Base-by-base conservation (phyloP, 2,329 filamentous ascomycete species). In the Alternaria viburni region DNA sequence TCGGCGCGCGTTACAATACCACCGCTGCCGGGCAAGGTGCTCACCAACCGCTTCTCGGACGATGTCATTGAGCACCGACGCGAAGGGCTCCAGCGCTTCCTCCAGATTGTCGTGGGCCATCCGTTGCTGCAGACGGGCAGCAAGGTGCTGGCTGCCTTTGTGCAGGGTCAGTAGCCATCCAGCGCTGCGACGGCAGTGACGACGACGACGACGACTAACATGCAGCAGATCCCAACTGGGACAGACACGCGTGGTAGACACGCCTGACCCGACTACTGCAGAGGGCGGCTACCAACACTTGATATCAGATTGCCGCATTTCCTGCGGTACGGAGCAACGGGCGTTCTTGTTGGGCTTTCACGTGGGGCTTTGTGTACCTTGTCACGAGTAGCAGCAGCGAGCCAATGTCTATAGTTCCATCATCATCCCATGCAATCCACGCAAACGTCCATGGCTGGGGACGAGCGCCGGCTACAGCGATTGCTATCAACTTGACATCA, bases 21-120 rank as follows among this genome's bases (percentile, higher is more conserved):
- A 0, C 95, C 96, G 6, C 84, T 99, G 68, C 96, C 96, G 0
- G 96, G 96, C 55, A 99, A 98, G 83, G 96, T 99, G 59, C 97
- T 98, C 74, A 97, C 95, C 55, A 98, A 98, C 81, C 89, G 96
- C 50, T 99, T 99, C 84, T 96, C 92, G 75, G 96, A 99, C 83
- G 94, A 97, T 79, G 95, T 99, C 75, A 99, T 99, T 79, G 96
- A 98, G 85, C 93, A 96, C 77, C 87, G 96, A 58, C 86, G 95
- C 68, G 92, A 95, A 72, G 96, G 96, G 1, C 84, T 99, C 70
- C 94, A 99, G 84, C 89, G 96, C 79, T 99, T 99, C 79, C 83
- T 99, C 78, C 94, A 96, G 87, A 98, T 98, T 78, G 96, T 99
- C 11, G 96, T 97, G 1, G 95, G 96, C 0, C 96, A 99, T 81